A percentile compares a stretch with the other conserved stretches of the same genome.
These are phyloP conservation scores for Cronartium quercuum DNA, from an alignment of 1,284 basidiomycete species.

Conservation along the genomic window DNA sequence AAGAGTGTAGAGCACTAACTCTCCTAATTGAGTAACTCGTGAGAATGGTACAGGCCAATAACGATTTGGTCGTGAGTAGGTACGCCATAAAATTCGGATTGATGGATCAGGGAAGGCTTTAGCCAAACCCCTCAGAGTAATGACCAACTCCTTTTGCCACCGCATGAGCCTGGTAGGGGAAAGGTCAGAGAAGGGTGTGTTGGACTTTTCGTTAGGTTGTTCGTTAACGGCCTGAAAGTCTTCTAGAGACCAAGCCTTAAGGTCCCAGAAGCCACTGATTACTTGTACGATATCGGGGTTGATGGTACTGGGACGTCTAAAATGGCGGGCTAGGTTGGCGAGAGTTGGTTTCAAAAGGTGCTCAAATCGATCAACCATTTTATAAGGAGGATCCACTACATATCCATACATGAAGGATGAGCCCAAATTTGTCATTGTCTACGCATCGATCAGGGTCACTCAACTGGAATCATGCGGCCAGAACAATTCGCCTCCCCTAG, in stretches of 20 bases:
- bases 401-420: too few species aligned
- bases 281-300: constrained; percentile 1
- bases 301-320: background rate
- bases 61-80: background rate
- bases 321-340: background rate
- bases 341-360: background rate
- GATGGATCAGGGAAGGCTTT: background rate
- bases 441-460: too few species aligned
- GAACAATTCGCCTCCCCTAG: constrained; percentile 12
- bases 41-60: background rate
- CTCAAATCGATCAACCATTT: background rate
- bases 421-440: too few species aligned
- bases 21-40: constrained; percentile 8
- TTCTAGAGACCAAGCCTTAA: background rate
- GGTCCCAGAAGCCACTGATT: background rate
- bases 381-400: background rate
- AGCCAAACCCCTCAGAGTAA: too few species aligned
- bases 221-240: background rate
- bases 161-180: too few species aligned
- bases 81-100: constrained; percentile 13
- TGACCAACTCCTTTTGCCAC: too few species aligned
- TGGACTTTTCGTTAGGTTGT: background rate
- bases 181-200: background rate
- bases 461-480: constrained; percentile 11
- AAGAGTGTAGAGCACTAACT: constrained; percentile 6